These are phyloP conservation scores for Solanum dulcamara DNA, from an alignment of 257 asterid species.

Conservation along the genomic window DNA sequence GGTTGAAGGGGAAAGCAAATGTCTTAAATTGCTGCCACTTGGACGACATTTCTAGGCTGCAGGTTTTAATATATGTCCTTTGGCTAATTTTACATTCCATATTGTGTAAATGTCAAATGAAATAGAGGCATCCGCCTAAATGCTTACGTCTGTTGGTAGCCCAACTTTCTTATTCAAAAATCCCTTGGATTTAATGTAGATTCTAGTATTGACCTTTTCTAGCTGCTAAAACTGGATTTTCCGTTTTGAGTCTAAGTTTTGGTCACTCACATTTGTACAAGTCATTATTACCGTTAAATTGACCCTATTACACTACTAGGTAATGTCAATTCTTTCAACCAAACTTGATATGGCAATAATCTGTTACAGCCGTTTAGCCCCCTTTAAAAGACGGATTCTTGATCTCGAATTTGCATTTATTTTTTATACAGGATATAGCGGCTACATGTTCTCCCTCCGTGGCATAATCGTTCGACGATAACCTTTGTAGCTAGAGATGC, in stretches of 20 bases:
- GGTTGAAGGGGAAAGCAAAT: conserved; percentile 18
- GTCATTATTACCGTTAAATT: no score
- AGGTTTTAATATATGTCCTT: conserved; percentile 3
- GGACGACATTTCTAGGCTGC: conserved; percentile 55
- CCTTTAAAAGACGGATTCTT: no score
- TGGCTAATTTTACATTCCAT: neutral
- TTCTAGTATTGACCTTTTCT: neutral
- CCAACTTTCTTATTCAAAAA: neutral
- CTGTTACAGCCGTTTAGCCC: no score
- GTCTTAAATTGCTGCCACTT: conserved; percentile 55
- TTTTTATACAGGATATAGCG: no score
- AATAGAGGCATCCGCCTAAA: neutral
- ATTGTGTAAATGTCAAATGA: neutral
- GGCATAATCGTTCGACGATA: no score
- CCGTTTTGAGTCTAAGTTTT: neutral
- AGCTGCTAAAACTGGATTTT: neutral
- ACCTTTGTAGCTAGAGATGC: no score
- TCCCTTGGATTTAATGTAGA: neutral
- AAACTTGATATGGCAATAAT: no score
- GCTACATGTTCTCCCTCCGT: no score
- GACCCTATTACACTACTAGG: no score
- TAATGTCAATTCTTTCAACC: no score
- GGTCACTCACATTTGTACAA: no score
- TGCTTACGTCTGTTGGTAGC: neutral
- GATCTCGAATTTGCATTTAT: no score